Conservation (phyloP, 331 rosid species). For the Cucumis variabilis region DNA sequence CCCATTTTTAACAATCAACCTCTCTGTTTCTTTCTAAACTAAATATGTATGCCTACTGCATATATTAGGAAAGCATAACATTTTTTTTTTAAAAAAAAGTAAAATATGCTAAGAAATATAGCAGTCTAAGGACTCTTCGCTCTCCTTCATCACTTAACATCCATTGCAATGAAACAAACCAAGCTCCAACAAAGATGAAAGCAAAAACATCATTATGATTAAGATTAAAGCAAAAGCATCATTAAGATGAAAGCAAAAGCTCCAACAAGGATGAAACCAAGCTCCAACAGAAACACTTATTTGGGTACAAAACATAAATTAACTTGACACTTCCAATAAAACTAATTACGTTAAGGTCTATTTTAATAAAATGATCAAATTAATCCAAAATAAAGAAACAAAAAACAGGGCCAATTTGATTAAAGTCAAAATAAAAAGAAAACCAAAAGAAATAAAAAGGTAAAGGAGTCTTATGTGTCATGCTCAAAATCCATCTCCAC, state of each 20-base stretch:
- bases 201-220: no score
- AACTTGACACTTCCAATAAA: not conserved
- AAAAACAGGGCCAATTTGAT: conserved; percentile 35
- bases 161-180: not conserved
- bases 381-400: not conserved
- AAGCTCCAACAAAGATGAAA: not conserved
- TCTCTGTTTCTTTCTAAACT: no score
- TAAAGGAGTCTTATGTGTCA: conserved; percentile 20
- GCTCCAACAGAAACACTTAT: not conserved
- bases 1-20: no score
- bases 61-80: no score
- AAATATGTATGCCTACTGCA: no score
- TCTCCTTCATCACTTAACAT: conserved; percentile 4
- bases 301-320: not conserved
- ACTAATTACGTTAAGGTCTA: not conserved
- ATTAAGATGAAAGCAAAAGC: no score
- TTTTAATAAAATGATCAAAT: not conserved
- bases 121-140: not conserved
- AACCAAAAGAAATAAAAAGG: conserved; percentile 23
- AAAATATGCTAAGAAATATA: not conserved
- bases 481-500: conserved; percentile 31
- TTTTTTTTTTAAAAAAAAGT: not conserved
- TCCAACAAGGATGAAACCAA: no score
- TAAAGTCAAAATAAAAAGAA: conserved; percentile 32
- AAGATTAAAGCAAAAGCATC: no score